These are phyloP conservation scores for Sanghuangporus weigelae DNA, from an alignment of 1,284 basidiomycete species.

Conservation along the genomic window DNA sequence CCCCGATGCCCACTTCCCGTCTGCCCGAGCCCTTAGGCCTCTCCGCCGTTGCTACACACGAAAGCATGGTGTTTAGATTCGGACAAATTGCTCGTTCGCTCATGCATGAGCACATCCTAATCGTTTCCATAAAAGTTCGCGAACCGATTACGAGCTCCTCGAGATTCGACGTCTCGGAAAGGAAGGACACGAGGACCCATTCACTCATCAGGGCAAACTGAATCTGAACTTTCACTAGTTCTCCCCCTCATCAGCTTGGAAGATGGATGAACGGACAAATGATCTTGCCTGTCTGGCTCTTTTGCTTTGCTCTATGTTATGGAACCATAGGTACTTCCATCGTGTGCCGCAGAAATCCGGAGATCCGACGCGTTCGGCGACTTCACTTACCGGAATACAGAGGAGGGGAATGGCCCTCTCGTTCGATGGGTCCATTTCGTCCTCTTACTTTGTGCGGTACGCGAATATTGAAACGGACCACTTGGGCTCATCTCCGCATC, in stretches of 20 bases:
- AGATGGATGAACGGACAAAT: background rate
- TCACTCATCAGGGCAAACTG: conserved; percentile 65
- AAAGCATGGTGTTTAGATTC: conserved; percentile 42
- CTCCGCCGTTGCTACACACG: conserved; percentile 30
- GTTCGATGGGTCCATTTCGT: conserved; percentile 35
- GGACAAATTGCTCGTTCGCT: conserved; percentile 43
- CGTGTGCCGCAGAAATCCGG: conserved; percentile 50
- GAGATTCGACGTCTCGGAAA: conserved; percentile 68
- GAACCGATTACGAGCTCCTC: conserved; percentile 47
- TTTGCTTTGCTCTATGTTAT: background rate
- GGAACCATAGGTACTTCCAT: conserved; percentile 71
- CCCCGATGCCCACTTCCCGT: background rate
- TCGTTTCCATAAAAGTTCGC: conserved; percentile 27
- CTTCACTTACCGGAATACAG: conserved; percentile 48
- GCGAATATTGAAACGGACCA: background rate
- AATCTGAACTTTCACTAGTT: conserved; percentile 31
- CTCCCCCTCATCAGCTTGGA: background rate
- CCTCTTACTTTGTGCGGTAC: conserved; percentile 1
- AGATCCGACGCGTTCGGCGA: conserved; percentile 34
- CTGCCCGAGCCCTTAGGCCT: conserved; percentile 41
- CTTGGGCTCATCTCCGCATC: background rate
- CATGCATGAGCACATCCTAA: conserved; percentile 42
- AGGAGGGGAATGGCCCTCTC: conserved; percentile 67
- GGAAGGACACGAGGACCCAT: conserved; percentile 60
- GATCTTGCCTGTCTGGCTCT: background rate